Evolutionary conservation across 805 yeast genomes (phyloP).

Genomic region (Wickerhamomyces pijperi): DNA sequence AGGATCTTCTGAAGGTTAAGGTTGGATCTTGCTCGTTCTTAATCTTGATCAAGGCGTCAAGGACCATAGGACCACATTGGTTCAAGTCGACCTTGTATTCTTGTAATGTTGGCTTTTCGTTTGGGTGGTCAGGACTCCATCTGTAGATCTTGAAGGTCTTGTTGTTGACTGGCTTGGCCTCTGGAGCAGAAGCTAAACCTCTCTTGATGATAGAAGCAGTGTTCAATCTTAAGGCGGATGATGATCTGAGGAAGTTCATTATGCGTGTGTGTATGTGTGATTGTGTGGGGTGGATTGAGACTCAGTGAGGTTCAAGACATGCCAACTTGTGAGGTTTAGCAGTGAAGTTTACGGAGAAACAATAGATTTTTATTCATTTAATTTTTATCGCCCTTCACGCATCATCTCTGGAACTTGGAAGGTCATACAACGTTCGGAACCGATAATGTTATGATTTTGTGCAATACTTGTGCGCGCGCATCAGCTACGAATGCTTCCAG

Average conservation of each 20-base stretch:
- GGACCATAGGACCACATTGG: slow-evolving; percentile 94
- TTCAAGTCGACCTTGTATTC: slow-evolving; percentile 77
- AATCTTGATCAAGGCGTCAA: slow-evolving; percentile 89
- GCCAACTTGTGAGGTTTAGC: background rate
- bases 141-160: slow-evolving; percentile 90
- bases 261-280: background rate
- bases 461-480: background rate
- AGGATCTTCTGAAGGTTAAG: slow-evolving; percentile 92
- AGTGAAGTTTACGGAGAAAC: background rate
- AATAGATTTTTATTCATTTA: background rate
- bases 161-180: slow-evolving; percentile 38
- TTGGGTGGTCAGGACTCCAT: slow-evolving; percentile 97
- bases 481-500: background rate
- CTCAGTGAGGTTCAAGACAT: background rate
- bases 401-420: no score
- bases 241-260: background rate
- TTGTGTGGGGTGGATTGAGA: background rate
- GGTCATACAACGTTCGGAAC: background rate
- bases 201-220: slow-evolving; percentile 5
- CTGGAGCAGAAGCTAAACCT: slow-evolving; percentile 37
- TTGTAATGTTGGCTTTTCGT: slow-evolving; percentile 79
- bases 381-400: background rate
- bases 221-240: background rate
- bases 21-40: slow-evolving; percentile 96
- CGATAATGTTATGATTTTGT: background rate